Base-by-base conservation (phyloP, 2,329 filamentous ascomycete species). In the Pseudocercospora musae region DNA sequence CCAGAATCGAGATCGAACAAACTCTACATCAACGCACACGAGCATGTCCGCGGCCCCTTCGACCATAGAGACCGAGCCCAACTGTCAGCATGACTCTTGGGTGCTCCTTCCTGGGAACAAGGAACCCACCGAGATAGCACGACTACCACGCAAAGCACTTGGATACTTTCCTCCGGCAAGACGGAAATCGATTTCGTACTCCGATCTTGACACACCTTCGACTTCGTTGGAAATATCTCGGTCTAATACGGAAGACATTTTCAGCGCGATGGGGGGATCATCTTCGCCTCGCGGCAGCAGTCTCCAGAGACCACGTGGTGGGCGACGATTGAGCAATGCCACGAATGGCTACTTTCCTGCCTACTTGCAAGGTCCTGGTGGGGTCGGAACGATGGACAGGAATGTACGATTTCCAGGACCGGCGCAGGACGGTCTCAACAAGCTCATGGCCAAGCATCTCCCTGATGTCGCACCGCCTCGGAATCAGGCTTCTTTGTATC, bases 161-260 rank as follows among this genome's bases (percentile, higher is more conserved):
- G 94, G 93, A 23, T 98, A 94, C 77, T 98, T 98, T 72, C 94
- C 94, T 2, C 93, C 93, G 7, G 86, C 92, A 20, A 84, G 92
- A 73, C 91, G 93, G 86, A 95, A 95, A 87, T 95, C 90, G 66
- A 83, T 84, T 57, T 89, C 90, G 2, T 79, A 79, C 64, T 77
- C 78, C 11, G 83, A 86, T 13, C 68, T 87, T 57, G 86, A 87
- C 18, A 91, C 89, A 1, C 89, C 90, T 7, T 84, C 85, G 20
- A 82, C 84, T 49, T 90, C 88, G 40, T 76, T 88, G 42, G 88
- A 90, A 61, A 71, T 87, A 8, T 80, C 82, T 11, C 83, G 82
- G 58, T 78, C 81, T 59, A 71, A 69, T 69, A 66, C 72, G 69
- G 58, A 69, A 68, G 70, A 72, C 33, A 18, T 55, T 67, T 72